A percentile compares a stretch with the other conserved stretches of the same genome.
These are phyloP conservation scores for Pythium myriotylum DNA, from an alignment of 352 stramenopile species.

Conservation along the genomic window DNA sequence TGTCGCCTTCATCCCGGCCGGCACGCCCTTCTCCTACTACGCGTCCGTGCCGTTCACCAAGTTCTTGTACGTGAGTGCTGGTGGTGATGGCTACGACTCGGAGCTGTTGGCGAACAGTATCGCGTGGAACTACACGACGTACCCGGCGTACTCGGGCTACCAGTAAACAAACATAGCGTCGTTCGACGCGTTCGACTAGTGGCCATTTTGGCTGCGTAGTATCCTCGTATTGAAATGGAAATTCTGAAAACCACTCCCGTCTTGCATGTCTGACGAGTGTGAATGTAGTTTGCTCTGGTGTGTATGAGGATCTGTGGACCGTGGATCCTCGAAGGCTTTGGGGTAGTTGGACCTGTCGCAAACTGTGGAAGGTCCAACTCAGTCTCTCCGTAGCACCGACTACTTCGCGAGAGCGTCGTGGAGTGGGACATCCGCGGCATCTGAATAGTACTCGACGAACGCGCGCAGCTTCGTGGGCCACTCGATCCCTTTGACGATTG, in stretches of 20 bases:
- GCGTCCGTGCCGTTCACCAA: constrained; percentile 54
- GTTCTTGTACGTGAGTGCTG: constrained; percentile 57
- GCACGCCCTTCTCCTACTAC: constrained; percentile 54
- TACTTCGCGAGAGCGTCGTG: constrained; percentile 41
- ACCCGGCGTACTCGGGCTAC: constrained; percentile 44
- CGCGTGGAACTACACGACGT: constrained; percentile 48
- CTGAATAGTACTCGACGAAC: constrained; percentile 51
- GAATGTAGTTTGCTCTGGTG: too few relatives aligned
- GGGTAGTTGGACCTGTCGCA: too few relatives aligned
- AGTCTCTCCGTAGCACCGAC: too few relatives aligned
- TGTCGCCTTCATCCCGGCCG: constrained; percentile 46
- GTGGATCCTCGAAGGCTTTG: too few relatives aligned
- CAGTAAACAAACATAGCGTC: too few relatives aligned
- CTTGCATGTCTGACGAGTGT: too few relatives aligned
- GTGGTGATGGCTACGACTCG: constrained; percentile 46
- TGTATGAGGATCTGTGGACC: too few relatives aligned
- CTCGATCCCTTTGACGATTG: constrained; percentile 52
- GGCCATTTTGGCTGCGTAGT: too few relatives aligned
- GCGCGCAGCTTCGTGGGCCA: constrained; percentile 50
- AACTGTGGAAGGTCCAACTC: too few relatives aligned
- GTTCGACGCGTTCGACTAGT: too few relatives aligned
- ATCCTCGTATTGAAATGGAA: too few relatives aligned
- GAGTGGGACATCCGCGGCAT: constrained; percentile 43
- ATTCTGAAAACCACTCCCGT: too few relatives aligned
- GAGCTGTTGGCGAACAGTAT: constrained; percentile 48